A percentile compares a stretch with the other conserved stretches of the same genome.
These are phyloP conservation scores for Cadophora sp. DNA, from an alignment of 2,329 filamentous ascomycete genomes.

Conservation along the genomic window DNA sequence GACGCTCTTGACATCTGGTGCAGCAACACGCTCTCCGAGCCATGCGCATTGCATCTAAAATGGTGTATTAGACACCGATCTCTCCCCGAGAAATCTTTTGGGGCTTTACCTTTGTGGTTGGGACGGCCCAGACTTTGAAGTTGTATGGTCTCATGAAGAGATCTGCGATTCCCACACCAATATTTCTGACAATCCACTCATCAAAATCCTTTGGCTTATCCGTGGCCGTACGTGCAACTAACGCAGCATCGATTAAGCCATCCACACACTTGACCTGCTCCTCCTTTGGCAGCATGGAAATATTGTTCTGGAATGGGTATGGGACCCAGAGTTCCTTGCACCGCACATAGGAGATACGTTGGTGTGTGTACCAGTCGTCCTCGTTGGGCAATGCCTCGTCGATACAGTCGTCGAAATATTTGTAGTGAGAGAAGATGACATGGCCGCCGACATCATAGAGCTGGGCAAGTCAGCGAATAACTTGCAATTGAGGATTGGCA, in stretches of 20 bases:
- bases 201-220: constrained; percentile 97
- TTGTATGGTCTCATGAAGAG: constrained; percentile 99
- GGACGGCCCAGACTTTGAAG: constrained; percentile 99
- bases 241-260: constrained; percentile 91
- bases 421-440: constrained; percentile 74
- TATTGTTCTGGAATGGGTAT: constrained; percentile 99
- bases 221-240: constrained; percentile 84
- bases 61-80: constrained; percentile 13
- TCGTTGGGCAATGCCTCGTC: constrained; percentile 94
- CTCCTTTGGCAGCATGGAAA: constrained; percentile 96
- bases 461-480: constrained; percentile 54
- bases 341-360: constrained; percentile 98
- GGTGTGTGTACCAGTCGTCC: constrained; percentile 96
- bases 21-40: constrained; percentile 98
- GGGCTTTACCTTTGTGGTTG: constrained; percentile 82
- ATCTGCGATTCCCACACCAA: constrained; percentile 87
- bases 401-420: constrained; percentile 99
- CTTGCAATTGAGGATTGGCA: constrained; percentile 32
- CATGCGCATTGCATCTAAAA: constrained; percentile 95
- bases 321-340: constrained; percentile 97
- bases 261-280: constrained; percentile 96
- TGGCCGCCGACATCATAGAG: constrained; percentile 85
- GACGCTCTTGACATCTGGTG: constrained; percentile 92
- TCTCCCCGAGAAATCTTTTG: background rate
- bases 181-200: constrained; percentile 96